Evolutionary conservation across 257 asterid species (phyloP), one percentile per base, ranked within the genome.

Genomic region (Rauvolfia tetraphylla): DNA sequence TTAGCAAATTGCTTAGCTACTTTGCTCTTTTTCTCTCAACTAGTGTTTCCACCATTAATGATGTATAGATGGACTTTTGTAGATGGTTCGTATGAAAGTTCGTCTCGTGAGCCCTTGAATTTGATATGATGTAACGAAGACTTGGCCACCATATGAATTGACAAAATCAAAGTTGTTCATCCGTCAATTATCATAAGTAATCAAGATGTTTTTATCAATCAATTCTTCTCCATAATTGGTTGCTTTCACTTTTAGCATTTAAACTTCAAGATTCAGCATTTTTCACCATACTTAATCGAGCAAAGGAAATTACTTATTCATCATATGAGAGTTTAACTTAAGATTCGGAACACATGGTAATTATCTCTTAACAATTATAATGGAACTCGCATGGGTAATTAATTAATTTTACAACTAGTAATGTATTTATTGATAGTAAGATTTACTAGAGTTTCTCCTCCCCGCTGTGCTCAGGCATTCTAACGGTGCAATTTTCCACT

Each of bases 121-220:
- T 53, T 53, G 66, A 53, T 33, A 33, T 72, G 48, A 20, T 33
- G 17, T 0, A 63, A 63, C 29, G 15, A 36, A 72, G 51, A 23
- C 67, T 53, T 53, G 0, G 53, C 0, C 36, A 36, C 38, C 46
- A 25, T 56, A 33, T 34, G 34, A 63, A 38, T n/a, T 57, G 54
- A 39, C 56, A 4, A 73, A 15, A 15, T 73, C 17, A 39, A 58
- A 62, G 72, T 46, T 0, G 71, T 75, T 75, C 61, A 74, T 29
- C 61, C 33, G 39, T 63, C 73, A 38, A 33, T 34, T 75, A 75
- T 75, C 54, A 34, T 17, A 34, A 14, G n/a, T 34, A 33, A 66
- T 27, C 12, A 42, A 74, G 33, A 20, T 49, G 44, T 74, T 31
- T n/a, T n/a, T n/a, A n/a, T n/a, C 3, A 22, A 65, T 65, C 70